These are phyloP conservation scores for Suillus cothurnatus DNA, from an alignment of 768 basidiomycete species.

Conservation along the genomic window DNA sequence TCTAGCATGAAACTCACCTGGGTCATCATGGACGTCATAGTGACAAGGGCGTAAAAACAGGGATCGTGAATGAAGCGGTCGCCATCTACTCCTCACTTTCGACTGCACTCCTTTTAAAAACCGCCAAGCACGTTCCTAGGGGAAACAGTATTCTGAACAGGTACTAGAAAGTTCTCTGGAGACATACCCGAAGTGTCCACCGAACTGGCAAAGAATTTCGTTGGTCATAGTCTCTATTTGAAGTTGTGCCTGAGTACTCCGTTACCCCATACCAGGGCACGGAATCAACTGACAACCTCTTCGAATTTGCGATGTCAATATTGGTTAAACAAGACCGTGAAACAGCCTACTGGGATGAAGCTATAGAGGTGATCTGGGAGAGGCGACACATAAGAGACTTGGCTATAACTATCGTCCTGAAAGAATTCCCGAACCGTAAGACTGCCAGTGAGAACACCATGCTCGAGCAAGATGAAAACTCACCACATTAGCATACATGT, in stretches of 20 bases:
- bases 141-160: not conserved
- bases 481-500: constrained; percentile 27
- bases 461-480: not conserved
- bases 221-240: constrained; percentile 8
- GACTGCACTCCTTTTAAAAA: constrained; percentile 16
- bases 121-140: constrained; percentile 23
- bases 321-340: not conserved
- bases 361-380: constrained; percentile 26
- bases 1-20: constrained; percentile 19
- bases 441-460: not conserved
- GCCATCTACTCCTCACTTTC: constrained; percentile 19
- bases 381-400: not conserved
- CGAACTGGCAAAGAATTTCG: constrained; percentile 14
- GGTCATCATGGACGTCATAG: constrained; percentile 19
- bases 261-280: constrained; percentile 9
- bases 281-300: constrained; percentile 33
- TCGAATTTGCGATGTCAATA: not conserved
- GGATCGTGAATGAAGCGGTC: constrained; percentile 15
- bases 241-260: constrained; percentile 7
- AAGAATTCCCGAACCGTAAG: not conserved
- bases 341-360: constrained; percentile 28
- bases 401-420: constrained; percentile 15
- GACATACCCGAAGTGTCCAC: constrained; percentile 20
- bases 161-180: not conserved
- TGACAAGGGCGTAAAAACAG: constrained; percentile 23